Base-by-base conservation (phyloP, 768 basidiomycete species). In the Podaxis rugospora region DNA sequence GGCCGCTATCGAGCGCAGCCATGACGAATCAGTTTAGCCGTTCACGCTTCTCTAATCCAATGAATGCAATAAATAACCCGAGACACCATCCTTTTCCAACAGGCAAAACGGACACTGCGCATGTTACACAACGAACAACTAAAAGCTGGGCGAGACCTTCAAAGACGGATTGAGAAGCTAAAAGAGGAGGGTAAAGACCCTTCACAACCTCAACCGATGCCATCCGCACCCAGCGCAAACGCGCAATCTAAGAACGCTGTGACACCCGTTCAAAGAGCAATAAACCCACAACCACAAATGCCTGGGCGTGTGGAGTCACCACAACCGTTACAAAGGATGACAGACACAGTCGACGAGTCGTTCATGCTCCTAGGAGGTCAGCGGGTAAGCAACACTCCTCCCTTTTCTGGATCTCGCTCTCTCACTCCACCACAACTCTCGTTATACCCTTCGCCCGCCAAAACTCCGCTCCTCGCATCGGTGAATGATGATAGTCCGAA, bases 341-440 rank as follows among this genome's bases (percentile, higher is more conserved):
- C 76, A 58, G 80, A 89, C 62, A 83, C 86, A 1, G 89, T 90
- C 1, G 92, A 93, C 51, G 92, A 93, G 69, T 93, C 92, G 0
- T 94, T 93, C 67, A 92, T 94, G 92, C 79, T 94, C 1, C 77
- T 93, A 2, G 81, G 77, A 28, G 90, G 90, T 16, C 91, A 92
- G 70, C 81, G 85, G 66, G 89, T 91, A 67, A 66, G 84, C 77
- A 2, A 44, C 51, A 42, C 21, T 44, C 44, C 57, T 46, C 52
- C 62, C 42, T 9, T 42, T 54, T 14, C 50, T 35, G 46, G 51
- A 57, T 46, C 61, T 46, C 49, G 44, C 44, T 57, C 58, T 56
- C 42, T 51, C 42, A 35, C 37, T 51, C 27, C 46, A 39, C 27
- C 28, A 57, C 53, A 35, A 50, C 11, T 51, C 44, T 10, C 13